Evolutionary conservation across 805 yeast species (phyloP), one percentile per base, ranked within the genome.

Genomic region (Yamadazyma scolyti): DNA sequence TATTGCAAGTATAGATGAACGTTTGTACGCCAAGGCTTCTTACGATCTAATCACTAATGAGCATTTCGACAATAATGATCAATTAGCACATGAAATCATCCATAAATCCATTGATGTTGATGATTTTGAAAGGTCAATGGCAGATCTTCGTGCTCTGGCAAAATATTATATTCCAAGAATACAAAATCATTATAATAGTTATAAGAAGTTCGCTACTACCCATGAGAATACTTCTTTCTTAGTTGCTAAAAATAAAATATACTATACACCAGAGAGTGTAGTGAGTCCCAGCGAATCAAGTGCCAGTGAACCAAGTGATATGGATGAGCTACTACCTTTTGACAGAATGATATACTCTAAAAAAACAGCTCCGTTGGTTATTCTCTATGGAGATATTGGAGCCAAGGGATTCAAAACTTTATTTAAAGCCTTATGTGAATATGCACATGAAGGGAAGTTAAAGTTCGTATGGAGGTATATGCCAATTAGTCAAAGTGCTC

Each of bases 401-500:
- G 65, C 73, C n/a, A 52, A 48, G 0, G 55, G 62, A 3, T 82
- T 87, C 44, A 60, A 61, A n/a, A 60, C 60, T 4, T 79, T 83
- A 58, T 78, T 85, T 45, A 51, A 63, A 9, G 71, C 76, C 35
- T 55, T 90, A 31, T 69, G 65, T 36, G 70, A 73, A 23, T 76
- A 79, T 35, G 81, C 95, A 0, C 46, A 58, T 10, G 52, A 65
- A 2, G 90, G 84, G 0, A 83, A 84, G 46, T 50, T 88, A 16
- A 68, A 83, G 28, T 82, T 85, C 51, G 73, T 80, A 2, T 75
- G 94, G 82, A 71, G 96, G 43, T 80, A 87, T 44, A 65, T 75
- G 9, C 80, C 82, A 0, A 16, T 23, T 2, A 31, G 38, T 16
- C 25, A 10, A 1, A 34, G 12, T 9, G 46, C 26, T 2, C 44